Evolutionary conservation across 805 yeast species (phyloP).

Genomic region (Starmerella potacharoeniae): DNA sequence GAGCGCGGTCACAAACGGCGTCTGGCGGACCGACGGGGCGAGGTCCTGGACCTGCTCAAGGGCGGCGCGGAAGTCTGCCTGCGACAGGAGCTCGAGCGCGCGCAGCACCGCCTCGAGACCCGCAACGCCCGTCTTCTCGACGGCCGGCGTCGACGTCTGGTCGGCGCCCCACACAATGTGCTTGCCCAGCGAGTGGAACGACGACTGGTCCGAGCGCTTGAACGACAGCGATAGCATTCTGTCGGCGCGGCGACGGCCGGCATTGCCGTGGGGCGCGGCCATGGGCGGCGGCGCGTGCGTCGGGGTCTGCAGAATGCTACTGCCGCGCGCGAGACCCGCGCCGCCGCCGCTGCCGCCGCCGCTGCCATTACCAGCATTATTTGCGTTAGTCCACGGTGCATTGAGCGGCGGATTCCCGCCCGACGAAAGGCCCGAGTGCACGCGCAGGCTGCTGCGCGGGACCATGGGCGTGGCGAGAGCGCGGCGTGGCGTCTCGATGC

Average conservation of each 20-base stretch:
- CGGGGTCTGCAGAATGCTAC: not conserved
- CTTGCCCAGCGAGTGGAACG: conserved; percentile 15
- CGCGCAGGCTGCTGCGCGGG: not conserved
- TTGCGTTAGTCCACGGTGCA: not conserved
- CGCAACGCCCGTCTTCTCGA: conserved; percentile 1
- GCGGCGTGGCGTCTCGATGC: conserved; percentile 9
- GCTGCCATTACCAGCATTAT: not conserved
- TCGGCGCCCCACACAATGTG: conserved; percentile 5
- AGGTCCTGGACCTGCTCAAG: conserved; percentile 54
- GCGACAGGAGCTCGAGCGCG: conserved; percentile 13
- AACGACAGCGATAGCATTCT: conserved; percentile 10
- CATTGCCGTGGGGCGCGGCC: not conserved
- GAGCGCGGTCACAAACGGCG: conserved; percentile 80
- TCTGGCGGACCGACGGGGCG: conserved; percentile 48
- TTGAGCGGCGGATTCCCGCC: not conserved
- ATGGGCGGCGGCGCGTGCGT: conserved; percentile 1
- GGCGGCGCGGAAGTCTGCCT: conserved; percentile 72
- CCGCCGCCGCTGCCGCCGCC: not conserved
- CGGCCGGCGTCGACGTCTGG: not conserved
- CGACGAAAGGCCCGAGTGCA: not conserved
- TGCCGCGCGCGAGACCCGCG: not conserved
- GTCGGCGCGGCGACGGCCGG: not conserved
- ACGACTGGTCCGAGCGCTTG: conserved; percentile 13
- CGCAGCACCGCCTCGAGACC: conserved; percentile 10
- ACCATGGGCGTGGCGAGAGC: conserved; percentile 6